phyloP scores from a whole-genome alignment of 306 rosid species.

The Canavalia ensiformis region DNA sequence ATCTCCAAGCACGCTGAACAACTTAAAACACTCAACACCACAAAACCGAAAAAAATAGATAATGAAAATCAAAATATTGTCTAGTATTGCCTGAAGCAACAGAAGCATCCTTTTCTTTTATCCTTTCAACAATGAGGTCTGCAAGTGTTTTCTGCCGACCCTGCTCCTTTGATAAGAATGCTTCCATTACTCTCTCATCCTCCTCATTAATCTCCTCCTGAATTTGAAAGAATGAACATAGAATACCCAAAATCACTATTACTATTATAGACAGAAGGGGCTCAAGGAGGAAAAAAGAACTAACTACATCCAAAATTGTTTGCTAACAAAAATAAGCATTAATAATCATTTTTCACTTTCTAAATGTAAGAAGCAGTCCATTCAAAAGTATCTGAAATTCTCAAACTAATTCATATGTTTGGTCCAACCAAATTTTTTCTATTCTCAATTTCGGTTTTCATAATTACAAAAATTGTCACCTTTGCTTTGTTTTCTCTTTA shows the following conservation, averaged over 20 bases:
- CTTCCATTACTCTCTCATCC: slow-evolving; percentile 73
- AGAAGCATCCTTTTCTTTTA: slow-evolving; percentile 70
- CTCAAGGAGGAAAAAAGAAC: background rate
- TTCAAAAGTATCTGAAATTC: background rate
- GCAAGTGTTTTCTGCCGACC: slow-evolving; percentile 69
- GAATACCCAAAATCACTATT: background rate
- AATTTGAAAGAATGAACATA: slow-evolving; percentile 16
- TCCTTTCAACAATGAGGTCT: slow-evolving; percentile 72
- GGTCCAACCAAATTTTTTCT: background rate
- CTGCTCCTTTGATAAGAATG: slow-evolving; percentile 61
- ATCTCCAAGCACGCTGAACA: slow-evolving; percentile 8
- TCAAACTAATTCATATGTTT: background rate
- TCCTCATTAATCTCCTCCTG: slow-evolving; percentile 75
- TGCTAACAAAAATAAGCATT: slow-evolving; percentile 1
- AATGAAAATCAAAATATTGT: background rate
- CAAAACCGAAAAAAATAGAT: background rate
- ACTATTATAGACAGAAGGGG: background rate
- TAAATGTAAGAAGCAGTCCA: background rate
- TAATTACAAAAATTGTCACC: background rate
- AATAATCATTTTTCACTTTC: slow-evolving; percentile 19
- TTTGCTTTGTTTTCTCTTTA: background rate
- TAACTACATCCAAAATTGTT: background rate
- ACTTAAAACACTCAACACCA: slow-evolving; percentile 9
- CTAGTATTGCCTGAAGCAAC: slow-evolving; percentile 63
- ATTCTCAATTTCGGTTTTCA: background rate